Evolutionary conservation across 129 eudicot species (phyloP), one percentile per base, ranked within the genome.

Genomic region (Flaveria ramosissima): DNA sequence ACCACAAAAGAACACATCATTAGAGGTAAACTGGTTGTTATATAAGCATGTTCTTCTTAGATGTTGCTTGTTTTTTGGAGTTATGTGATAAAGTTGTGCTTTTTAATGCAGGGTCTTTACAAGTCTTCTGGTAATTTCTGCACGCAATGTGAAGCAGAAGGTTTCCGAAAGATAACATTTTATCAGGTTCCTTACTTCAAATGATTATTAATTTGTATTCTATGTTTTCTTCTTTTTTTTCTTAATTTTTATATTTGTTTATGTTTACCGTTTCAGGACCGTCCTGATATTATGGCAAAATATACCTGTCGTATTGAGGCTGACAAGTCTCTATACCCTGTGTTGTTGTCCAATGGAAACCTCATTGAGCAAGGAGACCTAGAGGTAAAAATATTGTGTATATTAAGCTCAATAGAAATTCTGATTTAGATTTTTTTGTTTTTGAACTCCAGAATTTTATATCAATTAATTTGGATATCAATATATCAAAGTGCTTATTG

Each of bases 121-220:
- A 92, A 88, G 84, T 85, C 99, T 53, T 91, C 99, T 24, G 94
- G 97, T 47, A 91, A 89, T 84, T 94, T 94, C 88, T 94, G 99
- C 82, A 91, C 99, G 7, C 97, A 94, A 70, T 94, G 99, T 89
- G 99, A 94, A 80, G 99, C 99, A 59, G 97, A 94, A 81, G 97
- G 99, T 88, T 94, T 94, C 80, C 87, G 97, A 1, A 91, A 94
- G 82, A 94, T 94, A 56, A 94, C 97, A 15, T 94, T 85, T 81
- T 94, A 84, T 84, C 98, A 93, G 98, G 98, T 93, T 62, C 23
- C 16, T 47, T 80, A 50, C 27, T 26, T 10, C 0, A 48, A 20
- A 7, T 74, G 73, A 16, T 50, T 53, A 3, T 21, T 55, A 14
- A 14, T 16, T 23, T 39, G 16, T 32, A 60, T 45, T 78, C 27